Conservation (phyloP, 2,329 filamentous ascomycete genomes). For the Cytospora chrysosperma region DNA sequence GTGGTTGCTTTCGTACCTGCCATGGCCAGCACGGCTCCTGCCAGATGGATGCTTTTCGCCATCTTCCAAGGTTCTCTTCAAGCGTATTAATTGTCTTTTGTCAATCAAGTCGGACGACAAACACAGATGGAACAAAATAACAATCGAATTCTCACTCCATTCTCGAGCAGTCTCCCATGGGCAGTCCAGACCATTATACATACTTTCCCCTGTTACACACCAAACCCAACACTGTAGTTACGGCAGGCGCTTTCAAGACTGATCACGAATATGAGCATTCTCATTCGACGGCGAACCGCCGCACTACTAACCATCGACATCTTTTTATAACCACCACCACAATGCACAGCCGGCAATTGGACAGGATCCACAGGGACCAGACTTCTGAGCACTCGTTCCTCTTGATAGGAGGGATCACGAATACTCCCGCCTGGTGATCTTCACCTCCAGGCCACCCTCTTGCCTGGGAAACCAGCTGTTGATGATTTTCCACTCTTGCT, state of each 20-base stretch:
- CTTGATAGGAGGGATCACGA: not conserved
- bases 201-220: not conserved
- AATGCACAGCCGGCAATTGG: constrained; percentile 2
- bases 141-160: not conserved
- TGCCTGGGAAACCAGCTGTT: constrained; percentile 15
- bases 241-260: constrained; percentile 2
- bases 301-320: not conserved
- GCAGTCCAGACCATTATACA: not conserved
- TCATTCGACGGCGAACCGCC: constrained; percentile 19
- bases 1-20: constrained; percentile 9
- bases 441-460: constrained; percentile 9
- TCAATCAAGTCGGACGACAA: not conserved
- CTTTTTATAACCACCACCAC: constrained; percentile 17
- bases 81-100: not conserved
- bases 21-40: constrained; percentile 18
- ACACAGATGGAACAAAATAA: not conserved
- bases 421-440: not conserved
- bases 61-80: not conserved
- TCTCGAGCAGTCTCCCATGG: not conserved
- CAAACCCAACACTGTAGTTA: not conserved
- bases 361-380: not conserved
- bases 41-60: not conserved
- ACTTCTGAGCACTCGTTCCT: not conserved
- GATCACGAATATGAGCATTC: constrained; percentile 11
- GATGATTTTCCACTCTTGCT: not conserved